Conservation (phyloP, 768 basidiomycete genomes). For the Pleurotus djamor region DNA sequence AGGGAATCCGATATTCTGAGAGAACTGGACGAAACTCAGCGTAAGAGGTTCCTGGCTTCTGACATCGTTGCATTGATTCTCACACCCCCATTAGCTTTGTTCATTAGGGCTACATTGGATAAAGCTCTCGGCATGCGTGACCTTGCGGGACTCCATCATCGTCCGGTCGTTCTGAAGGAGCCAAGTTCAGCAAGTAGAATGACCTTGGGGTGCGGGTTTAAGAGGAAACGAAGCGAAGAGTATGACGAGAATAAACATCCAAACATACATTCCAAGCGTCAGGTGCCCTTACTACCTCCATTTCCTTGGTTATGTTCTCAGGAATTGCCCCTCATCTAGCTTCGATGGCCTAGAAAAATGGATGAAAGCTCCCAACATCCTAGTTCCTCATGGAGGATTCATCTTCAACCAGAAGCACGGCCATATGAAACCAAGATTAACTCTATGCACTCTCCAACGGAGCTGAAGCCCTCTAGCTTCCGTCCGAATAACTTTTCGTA, state of each 20-base stretch:
- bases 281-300: background rate
- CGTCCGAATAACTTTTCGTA: background rate
- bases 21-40: slow-evolving; percentile 38
- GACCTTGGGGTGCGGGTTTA: background rate
- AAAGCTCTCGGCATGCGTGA: slow-evolving; percentile 42
- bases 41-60: slow-evolving; percentile 23
- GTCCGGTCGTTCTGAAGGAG: background rate
- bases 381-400: background rate
- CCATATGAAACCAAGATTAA: background rate
- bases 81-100: slow-evolving; percentile 22
- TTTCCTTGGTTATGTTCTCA: background rate
- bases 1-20: slow-evolving; percentile 34
- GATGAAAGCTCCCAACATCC: background rate
- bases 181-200: background rate
- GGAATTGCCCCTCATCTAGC: background rate
- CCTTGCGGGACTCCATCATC: slow-evolving; percentile 34
- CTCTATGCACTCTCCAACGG: background rate
- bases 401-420: background rate
- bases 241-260: background rate
- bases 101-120: slow-evolving; percentile 33
- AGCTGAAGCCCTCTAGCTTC: background rate
- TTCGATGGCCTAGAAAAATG: background rate
- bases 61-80: background rate
- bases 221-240: background rate
- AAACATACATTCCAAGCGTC: background rate